Evolutionary conservation across 2,329 filamentous ascomycete species (phyloP), one percentile per base, ranked within the genome.

Genomic region (Trichocomaceae sp.): DNA sequence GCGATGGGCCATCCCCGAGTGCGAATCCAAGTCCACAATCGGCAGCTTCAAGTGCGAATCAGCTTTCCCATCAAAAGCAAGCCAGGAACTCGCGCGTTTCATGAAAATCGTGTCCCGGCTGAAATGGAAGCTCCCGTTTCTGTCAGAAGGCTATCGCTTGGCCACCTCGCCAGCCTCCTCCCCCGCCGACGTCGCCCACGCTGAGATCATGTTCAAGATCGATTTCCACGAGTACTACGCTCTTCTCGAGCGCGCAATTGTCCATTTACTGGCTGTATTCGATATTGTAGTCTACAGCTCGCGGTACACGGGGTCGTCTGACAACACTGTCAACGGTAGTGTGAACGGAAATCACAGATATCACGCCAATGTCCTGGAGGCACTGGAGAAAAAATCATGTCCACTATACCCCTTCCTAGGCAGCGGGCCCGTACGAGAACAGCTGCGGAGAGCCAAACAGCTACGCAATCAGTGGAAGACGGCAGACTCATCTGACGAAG

Each of bases 181-280:
- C n/a, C 61, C 64, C 7, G 60, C 59, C 2, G 64, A 63, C n/a
- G 54, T 64, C 45, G 50, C 61, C 1, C 60, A 69, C 13, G 79
- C 79, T 0, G 82, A 85, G 67, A 77, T 81, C 15, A 88, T 88
- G 77, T 89, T 89, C 74, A 88, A 89, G 67, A 77, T 89, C 7
- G 86, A 89, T 64, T 90, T 89, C 59, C 84, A 87, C 69, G 86
- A 90, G 64, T 89, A 85, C 67, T 89, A 89, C 71, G 82, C 83
- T 50, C 77, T 87, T 35, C 79, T 89, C 6, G 86, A 90, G 70
- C 81, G 86, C 29, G 85, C 84, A 0, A 75, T 89, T 7, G 83
- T 87, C 1, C 80, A 85, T 47, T 72, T 87, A 0, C 77, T 87
- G n/a, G 77, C 77, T 0, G 79, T 87, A 0, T 86, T 84, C 56